Evolutionary conservation across 345 rosid species (phyloP).

Genomic region (Raphanus raphanistrum): DNA sequence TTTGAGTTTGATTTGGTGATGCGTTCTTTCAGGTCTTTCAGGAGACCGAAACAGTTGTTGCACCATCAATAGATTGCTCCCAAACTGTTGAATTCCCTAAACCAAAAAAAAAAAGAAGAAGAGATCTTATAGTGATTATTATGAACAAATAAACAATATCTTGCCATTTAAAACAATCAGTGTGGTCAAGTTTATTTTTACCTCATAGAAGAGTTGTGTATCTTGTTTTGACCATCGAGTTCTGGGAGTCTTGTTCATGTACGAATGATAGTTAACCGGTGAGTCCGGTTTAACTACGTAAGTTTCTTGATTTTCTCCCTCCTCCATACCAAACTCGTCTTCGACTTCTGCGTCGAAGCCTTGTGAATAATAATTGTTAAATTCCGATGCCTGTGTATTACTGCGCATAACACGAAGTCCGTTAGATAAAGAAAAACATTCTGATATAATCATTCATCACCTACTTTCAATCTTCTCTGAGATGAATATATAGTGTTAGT

Average conservation of each 20-base stretch:
- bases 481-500: slow-evolving; percentile 2
- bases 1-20: slow-evolving; percentile 71
- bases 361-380: slow-evolving; percentile 43
- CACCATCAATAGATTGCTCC: slow-evolving; percentile 72
- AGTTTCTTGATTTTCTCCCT: slow-evolving; percentile 26
- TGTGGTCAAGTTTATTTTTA: slow-evolving; percentile 15
- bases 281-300: slow-evolving; percentile 21
- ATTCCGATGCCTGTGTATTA: slow-evolving; percentile 30
- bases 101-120: background rate
- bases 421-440: background rate
- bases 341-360: slow-evolving; percentile 40
- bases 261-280: slow-evolving; percentile 65
- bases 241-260: slow-evolving; percentile 61
- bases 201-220: slow-evolving; percentile 82
- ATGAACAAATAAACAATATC: background rate
- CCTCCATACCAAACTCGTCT: slow-evolving; percentile 37
- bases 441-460: background rate
- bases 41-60: slow-evolving; percentile 52
- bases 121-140: background rate
- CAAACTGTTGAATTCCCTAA: slow-evolving; percentile 71
- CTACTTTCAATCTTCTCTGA: background rate
- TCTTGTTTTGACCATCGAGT: slow-evolving; percentile 81
- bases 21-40: slow-evolving; percentile 51
- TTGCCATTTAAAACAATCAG: background rate
- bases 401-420: slow-evolving; percentile 42